These are phyloP conservation scores for Piper longum DNA, from an alignment of 164 flowering plant species.

Conservation along the genomic window DNA sequence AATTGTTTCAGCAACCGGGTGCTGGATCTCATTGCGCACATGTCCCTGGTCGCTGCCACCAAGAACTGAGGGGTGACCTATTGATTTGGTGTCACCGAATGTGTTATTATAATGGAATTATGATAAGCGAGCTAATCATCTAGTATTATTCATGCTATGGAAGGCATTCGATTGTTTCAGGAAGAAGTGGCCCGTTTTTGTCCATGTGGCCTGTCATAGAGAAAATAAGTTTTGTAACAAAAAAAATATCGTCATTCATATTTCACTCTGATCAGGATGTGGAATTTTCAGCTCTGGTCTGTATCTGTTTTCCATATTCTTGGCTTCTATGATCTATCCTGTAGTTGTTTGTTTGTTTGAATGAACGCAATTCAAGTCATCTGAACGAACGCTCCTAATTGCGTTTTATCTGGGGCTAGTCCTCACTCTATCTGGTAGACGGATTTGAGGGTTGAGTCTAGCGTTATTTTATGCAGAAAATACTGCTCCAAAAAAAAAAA, in stretches of 20 bases:
- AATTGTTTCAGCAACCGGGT: constrained; percentile 21
- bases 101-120: neutral
- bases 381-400: no score
- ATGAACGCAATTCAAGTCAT: no score
- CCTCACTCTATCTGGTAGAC: no score
- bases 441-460: no score
- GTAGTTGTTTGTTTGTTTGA: no score
- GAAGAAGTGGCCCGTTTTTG: neutral
- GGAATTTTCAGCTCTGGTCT: no score
- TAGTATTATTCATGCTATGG: neutral
- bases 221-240: neutral
- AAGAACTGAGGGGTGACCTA: constrained; percentile 4
- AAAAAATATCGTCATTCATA: neutral
- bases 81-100: neutral
- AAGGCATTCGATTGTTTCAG: neutral
- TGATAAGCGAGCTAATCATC: neutral
- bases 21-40: constrained; percentile 27
- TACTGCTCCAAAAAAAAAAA: no score
- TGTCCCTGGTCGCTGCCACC: constrained; percentile 21
- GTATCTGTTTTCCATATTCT: no score
- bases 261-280: no score
- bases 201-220: neutral
- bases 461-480: no score
- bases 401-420: no score
- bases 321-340: no score